phyloP scores from a whole-genome alignment of 805 yeast genomes.

The Saccharomyces kudriavzevii region DNA sequence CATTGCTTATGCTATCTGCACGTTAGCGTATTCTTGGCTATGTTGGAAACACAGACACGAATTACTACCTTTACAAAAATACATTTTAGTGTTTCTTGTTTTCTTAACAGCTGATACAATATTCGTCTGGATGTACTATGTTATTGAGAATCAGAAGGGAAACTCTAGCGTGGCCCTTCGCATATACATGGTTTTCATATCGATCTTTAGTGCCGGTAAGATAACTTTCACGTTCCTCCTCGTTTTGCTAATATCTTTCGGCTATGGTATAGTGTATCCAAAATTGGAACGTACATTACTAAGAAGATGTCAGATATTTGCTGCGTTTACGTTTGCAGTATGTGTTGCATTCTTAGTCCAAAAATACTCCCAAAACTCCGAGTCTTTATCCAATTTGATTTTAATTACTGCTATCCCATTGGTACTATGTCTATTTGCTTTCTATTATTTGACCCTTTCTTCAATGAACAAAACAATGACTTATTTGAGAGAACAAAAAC shows the following conservation, averaged over 20 bases:
- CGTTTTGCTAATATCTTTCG: conserved; percentile 75
- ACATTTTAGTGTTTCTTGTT: conserved; percentile 75
- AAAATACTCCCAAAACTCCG: conserved; percentile 44
- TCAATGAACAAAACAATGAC: conserved; percentile 70
- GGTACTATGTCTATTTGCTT: conserved; percentile 55
- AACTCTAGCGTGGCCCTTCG: conserved; percentile 45
- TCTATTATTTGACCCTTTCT: conserved; percentile 66
- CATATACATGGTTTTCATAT: conserved; percentile 67
- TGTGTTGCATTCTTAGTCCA: conserved; percentile 48
- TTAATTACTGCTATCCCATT: conserved; percentile 65
- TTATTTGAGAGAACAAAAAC: conserved; percentile 74
- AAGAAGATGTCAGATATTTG: conserved; percentile 59
- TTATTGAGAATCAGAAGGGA: conserved; percentile 62
- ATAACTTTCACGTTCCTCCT: conserved; percentile 83
- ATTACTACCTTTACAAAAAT: conserved; percentile 81
- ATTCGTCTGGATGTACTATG: conserved; percentile 86
- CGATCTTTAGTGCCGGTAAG: conserved; percentile 72
- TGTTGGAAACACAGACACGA: conserved; percentile 81
- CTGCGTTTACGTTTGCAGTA: conserved; percentile 48
- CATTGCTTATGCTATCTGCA: conserved; percentile 69
- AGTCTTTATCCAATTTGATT: conserved; percentile 41
- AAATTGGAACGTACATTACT: conserved; percentile 67
- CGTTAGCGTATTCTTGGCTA: conserved; percentile 74
- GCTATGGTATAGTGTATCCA: conserved; percentile 91
- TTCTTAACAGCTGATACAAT: conserved; percentile 79